Conservation (phyloP, 805 yeast genomes). For the Wickerhamomyces chambardii region DNA sequence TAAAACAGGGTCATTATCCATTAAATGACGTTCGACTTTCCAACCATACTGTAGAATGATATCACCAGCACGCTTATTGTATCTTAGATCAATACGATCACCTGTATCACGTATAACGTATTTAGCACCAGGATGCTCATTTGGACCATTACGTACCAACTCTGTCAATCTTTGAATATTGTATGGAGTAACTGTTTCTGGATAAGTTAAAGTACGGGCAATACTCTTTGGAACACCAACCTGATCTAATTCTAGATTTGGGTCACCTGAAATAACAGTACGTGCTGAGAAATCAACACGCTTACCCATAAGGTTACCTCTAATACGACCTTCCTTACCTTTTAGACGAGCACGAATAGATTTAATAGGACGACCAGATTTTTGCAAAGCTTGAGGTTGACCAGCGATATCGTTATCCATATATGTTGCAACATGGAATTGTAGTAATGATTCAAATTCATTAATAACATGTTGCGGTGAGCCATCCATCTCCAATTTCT, state of each 20-base stretch:
- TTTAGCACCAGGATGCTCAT: conserved; percentile 99
- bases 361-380: conserved; percentile 97
- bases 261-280: conserved; percentile 99
- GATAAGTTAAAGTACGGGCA: conserved; percentile 92
- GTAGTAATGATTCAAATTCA: conserved; percentile 91
- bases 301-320: conserved; percentile 99
- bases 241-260: conserved; percentile 93
- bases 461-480: conserved; percentile 97
- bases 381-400: conserved; percentile 97
- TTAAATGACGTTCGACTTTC: conserved; percentile 97
- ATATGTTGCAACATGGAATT: conserved; percentile 97
- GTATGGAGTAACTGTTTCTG: conserved; percentile 96
- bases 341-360: conserved; percentile 98
- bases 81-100: conserved; percentile 95
- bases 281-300: conserved; percentile 99
- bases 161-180: conserved; percentile 91
- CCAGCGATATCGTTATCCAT: conserved; percentile 99
- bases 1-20: conserved; percentile 96
- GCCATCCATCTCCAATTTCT: conserved; percentile 95
- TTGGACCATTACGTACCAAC: conserved; percentile 94
- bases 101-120: conserved; percentile 98
- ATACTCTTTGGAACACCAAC: conserved; percentile 98
- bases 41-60: conserved; percentile 97
- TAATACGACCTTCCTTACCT: conserved; percentile 98
- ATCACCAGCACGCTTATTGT: conserved; percentile 97